phyloP scores from a whole-genome alignment of 2,329 filamentous ascomycete genomes.

The Hypoxylon sp. region DNA sequence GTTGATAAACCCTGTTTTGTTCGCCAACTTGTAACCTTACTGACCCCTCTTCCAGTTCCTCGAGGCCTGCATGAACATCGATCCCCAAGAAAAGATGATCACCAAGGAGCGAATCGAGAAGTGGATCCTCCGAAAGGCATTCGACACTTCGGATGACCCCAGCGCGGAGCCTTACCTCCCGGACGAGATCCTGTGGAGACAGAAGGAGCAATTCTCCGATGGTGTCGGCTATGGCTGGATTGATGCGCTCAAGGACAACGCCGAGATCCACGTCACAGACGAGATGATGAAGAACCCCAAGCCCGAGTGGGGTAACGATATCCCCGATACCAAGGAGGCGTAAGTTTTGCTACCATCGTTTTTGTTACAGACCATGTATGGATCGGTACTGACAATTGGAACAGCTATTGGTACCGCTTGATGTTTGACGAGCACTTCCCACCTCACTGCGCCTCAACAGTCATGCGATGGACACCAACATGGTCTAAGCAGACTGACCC shows the following conservation, averaged over 20 bases:
- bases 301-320: constrained; percentile 90
- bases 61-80: constrained; percentile 90
- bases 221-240: constrained; percentile 99
- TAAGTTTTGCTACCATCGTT: constrained; percentile 56
- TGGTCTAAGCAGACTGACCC: constrained; percentile 98
- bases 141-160: constrained; percentile 90
- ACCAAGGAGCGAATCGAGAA: constrained; percentile 90
- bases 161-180: constrained; percentile 87
- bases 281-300: constrained; percentile 99
- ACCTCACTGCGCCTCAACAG: constrained; percentile 86
- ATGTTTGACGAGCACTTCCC: constrained; percentile 99
- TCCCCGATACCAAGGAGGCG: constrained; percentile 97
- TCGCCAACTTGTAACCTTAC: constrained; percentile 15
- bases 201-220: constrained; percentile 99
- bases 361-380: no score
- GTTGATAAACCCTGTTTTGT: constrained; percentile 30
- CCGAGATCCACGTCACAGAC: constrained; percentile 87
- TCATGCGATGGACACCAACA: constrained; percentile 95
- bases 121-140: constrained; percentile 97
- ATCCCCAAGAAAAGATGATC: constrained; percentile 96
- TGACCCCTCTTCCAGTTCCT: constrained; percentile 70
- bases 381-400: no score
- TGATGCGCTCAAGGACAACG: constrained; percentile 93
- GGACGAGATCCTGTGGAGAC: constrained; percentile 93
- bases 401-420: constrained; percentile 90